A percentile compares a stretch with the other conserved stretches of the same genome.
phyloP scores from a whole-genome alignment of 768 basidiomycete species.

The Serendipita sp. region DNA sequence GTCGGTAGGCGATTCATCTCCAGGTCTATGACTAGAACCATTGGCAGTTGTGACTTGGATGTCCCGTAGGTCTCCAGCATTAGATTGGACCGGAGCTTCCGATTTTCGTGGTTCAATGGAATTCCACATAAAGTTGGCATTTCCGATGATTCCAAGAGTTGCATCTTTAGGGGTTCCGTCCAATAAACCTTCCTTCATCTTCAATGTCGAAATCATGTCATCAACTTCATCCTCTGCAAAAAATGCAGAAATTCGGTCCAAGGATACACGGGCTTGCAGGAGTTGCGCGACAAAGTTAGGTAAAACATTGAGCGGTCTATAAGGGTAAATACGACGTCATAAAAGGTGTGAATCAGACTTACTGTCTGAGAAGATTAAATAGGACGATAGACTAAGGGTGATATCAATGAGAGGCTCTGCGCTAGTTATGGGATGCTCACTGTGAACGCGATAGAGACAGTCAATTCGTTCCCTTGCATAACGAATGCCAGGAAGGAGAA shows the following conservation, averaged over 20 bases:
- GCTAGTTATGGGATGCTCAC: slow-evolving; percentile 13
- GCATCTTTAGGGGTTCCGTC: neutral
- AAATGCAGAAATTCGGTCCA: slow-evolving; percentile 51
- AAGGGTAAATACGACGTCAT: neutral
- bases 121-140: slow-evolving; percentile 20
- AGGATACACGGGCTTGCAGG: slow-evolving; percentile 25
- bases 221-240: slow-evolving; percentile 56
- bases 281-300: slow-evolving; percentile 2
- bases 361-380: slow-evolving; percentile 53
- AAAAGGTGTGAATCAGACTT: neutral
- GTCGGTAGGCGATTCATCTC: neutral
- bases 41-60: neutral
- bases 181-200: slow-evolving; percentile 17
- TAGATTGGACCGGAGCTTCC: neutral
- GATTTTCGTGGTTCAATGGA: slow-evolving; percentile 11
- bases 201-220: slow-evolving; percentile 49
- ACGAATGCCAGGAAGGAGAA: slow-evolving; percentile 65
- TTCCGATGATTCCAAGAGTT: slow-evolving; percentile 18
- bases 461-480: slow-evolving; percentile 53
- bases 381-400: slow-evolving; percentile 24
- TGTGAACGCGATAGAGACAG: slow-evolving; percentile 75
- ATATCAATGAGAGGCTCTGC: neutral
- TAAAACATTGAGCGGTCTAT: slow-evolving; percentile 3
- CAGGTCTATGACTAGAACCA: neutral
- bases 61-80: neutral